phyloP scores from a whole-genome alignment of 768 basidiomycete genomes.

The Phanerochaete sordida region DNA sequence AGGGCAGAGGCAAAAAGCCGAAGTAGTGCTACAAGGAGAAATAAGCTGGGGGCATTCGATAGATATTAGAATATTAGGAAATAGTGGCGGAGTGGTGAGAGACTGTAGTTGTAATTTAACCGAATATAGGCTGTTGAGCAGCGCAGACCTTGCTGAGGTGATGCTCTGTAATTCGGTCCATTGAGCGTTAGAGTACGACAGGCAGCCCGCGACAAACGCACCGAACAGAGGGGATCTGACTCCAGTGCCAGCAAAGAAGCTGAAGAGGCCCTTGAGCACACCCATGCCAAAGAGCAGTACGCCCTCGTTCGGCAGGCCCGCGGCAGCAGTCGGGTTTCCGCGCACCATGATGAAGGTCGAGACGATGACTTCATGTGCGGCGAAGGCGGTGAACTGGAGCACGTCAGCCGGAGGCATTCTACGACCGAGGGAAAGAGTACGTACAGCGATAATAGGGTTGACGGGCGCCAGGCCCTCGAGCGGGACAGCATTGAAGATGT shows the following conservation, averaged over 20 bases:
- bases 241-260: not conserved
- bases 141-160: no score
- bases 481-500: not conserved
- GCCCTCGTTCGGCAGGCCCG: not conserved
- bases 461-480: not conserved
- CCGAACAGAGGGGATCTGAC: not conserved
- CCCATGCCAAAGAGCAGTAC: not conserved
- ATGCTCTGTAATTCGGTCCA: no score
- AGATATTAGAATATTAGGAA: no score
- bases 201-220: not conserved
- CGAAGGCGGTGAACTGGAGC: not conserved
- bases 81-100: no score
- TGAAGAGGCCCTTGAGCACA: not conserved
- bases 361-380: not conserved
- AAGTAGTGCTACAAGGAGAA: no score
- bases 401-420: no score
- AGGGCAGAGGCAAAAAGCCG: no score
- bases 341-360: not conserved
- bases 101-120: no score
- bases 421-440: not conserved
- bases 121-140: no score
- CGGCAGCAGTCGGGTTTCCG: not conserved
- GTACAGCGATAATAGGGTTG: constrained; percentile 12
- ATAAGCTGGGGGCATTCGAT: no score
- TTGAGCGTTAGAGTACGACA: not conserved